Evolutionary conservation across 73 alveolate species (phyloP).

Genomic region (Effrenium voratum): DNA sequence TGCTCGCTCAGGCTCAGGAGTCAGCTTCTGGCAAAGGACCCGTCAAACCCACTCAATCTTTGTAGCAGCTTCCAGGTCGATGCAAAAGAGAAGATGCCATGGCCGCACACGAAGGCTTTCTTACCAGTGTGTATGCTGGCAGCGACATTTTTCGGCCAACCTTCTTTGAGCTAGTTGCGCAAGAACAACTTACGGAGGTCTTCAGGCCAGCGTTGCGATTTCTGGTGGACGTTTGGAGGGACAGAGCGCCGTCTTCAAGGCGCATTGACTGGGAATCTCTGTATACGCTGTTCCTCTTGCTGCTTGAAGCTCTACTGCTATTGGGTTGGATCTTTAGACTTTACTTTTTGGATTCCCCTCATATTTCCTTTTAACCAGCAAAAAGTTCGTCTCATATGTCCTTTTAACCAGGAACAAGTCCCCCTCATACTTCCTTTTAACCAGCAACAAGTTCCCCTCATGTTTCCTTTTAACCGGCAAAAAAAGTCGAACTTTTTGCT

Average conservation of each 20-base stretch:
- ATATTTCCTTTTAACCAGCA: too few species aligned
- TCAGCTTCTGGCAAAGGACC: too few species aligned
- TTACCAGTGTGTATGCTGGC: constrained; percentile 73
- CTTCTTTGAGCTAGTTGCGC: constrained; percentile 85
- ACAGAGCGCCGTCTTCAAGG: background rate
- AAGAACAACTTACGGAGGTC: constrained; percentile 47
- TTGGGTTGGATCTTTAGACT: background rate
- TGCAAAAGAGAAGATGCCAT: too few species aligned
- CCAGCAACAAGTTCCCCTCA: too few species aligned
- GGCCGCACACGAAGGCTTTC: constrained; percentile 89
- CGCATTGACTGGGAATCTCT: constrained; percentile 14
- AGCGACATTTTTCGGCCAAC: constrained; percentile 68
- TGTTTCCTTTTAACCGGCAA: too few species aligned
- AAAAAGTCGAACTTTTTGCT: too few species aligned
- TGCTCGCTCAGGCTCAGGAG: too few species aligned
- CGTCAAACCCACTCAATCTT: too few species aligned
- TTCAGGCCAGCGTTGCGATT: constrained; percentile 82
- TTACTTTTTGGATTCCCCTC: background rate
- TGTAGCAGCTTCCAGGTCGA: too few species aligned
- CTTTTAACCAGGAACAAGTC: too few species aligned
- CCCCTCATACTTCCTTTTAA: too few species aligned
- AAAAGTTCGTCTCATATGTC: background rate
- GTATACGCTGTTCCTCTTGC: background rate
- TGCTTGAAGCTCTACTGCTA: background rate
- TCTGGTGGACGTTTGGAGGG: constrained; percentile 12